Evolutionary conservation across 495 filamentous ascomycete species (phyloP).

Genomic region (Podospora anserina): DNA sequence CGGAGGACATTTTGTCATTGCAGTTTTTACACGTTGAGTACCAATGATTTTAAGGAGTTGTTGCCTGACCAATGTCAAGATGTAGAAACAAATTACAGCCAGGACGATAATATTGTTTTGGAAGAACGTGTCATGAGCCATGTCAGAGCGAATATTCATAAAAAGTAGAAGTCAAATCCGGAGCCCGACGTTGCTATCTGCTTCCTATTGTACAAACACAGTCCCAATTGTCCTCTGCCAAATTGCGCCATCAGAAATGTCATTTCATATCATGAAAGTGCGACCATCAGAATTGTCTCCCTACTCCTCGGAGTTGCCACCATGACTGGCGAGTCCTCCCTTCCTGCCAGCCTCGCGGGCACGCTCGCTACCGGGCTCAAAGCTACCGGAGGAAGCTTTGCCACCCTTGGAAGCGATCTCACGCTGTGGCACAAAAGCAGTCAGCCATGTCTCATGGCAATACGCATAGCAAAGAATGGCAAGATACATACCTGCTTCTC

Average conservation of each 20-base stretch:
- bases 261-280: not conserved
- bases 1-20: not conserved
- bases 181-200: not conserved
- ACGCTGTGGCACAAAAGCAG: constrained; percentile 19
- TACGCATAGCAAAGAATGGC: not conserved
- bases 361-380: constrained; percentile 45
- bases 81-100: no score
- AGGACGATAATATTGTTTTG: no score
- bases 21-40: not conserved
- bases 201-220: not conserved
- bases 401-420: constrained; percentile 55
- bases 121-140: no score
- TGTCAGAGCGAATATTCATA: no score
- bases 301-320: constrained; percentile 9
- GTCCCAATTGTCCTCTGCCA: not conserved
- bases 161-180: not conserved
- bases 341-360: constrained; percentile 44
- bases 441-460: not conserved
- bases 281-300: not conserved
- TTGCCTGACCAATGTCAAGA: no score
- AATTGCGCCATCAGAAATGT: not conserved
- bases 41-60: no score
- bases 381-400: constrained; percentile 47
- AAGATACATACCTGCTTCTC: constrained; percentile 49
- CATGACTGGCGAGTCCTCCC: constrained; percentile 3